phyloP scores from a whole-genome alignment of 768 basidiomycete species.

The Auricularia sp. region DNA sequence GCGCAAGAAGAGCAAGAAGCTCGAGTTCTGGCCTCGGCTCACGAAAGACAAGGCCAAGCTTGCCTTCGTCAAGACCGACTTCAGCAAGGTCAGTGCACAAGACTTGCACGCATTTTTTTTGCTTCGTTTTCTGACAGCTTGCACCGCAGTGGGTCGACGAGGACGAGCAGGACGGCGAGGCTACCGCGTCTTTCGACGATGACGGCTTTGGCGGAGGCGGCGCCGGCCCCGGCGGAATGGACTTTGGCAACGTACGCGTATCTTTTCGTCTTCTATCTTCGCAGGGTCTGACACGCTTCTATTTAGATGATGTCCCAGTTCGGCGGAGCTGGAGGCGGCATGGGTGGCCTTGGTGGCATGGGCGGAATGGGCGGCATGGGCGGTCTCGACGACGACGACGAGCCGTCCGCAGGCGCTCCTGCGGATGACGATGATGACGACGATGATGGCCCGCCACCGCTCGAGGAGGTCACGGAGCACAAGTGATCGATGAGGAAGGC shows the following conservation, averaged over 20 bases:
- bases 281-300: neutral
- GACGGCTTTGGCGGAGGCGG: constrained; percentile 23
- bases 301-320: constrained; percentile 1
- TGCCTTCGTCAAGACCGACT: constrained; percentile 88
- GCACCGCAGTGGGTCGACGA: constrained; percentile 74
- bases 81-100: constrained; percentile 47
- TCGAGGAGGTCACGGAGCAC: neutral
- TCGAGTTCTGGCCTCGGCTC: constrained; percentile 87
- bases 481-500: no score
- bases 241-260: constrained; percentile 1
- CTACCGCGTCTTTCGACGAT: constrained; percentile 36
- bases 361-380: constrained; percentile 46
- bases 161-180: constrained; percentile 79
- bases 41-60: constrained; percentile 79
- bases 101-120: neutral
- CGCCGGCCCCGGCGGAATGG: constrained; percentile 32
- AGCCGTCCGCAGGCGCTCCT: constrained; percentile 18
- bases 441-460: constrained; percentile 19
- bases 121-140: neutral
- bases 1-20: constrained; percentile 66
- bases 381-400: constrained; percentile 21
- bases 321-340: constrained; percentile 15
- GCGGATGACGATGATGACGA: constrained; percentile 35
- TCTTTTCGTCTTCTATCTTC: neutral
- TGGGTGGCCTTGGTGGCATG: constrained; percentile 31